Conservation (phyloP, 2,329 filamentous ascomycete species). For the Cytospora mali region DNA sequence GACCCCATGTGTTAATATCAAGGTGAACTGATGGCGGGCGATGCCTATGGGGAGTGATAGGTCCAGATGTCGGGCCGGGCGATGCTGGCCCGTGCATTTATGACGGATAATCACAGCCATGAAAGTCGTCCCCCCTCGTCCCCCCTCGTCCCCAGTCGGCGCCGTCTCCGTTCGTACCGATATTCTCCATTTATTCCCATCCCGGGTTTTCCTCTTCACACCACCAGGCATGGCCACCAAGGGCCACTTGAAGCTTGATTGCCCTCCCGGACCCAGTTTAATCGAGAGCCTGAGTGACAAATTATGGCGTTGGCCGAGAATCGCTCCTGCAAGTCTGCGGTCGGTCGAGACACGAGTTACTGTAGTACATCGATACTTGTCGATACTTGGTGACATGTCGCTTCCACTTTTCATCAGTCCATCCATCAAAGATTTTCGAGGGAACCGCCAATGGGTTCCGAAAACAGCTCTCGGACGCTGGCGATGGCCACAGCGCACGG, state of each 20-base stretch:
- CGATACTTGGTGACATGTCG: conserved; percentile 23
- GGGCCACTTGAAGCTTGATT: background rate
- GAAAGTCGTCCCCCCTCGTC: no score
- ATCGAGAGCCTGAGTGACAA: no score
- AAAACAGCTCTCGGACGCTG: conserved; percentile 18
- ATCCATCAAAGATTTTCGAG: conserved; percentile 24
- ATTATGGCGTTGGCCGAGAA: background rate
- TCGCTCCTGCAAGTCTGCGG: background rate
- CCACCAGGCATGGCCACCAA: conserved; percentile 12
- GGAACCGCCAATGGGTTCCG: conserved; percentile 22
- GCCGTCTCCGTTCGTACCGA: background rate
- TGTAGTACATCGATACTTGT: background rate
- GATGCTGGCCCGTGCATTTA: no score
- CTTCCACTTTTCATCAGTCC: conserved; percentile 29
- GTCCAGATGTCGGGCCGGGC: no score
- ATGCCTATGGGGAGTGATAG: no score
- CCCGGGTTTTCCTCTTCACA: conserved; percentile 24
- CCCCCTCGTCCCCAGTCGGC: background rate
- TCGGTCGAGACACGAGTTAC: background rate
- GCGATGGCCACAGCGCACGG: conserved; percentile 17
- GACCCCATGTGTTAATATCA: no score
- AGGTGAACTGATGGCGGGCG: no score
- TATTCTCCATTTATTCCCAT: background rate
- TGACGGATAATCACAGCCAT: no score
- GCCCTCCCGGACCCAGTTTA: background rate